Evolutionary conservation across 805 yeast genomes (phyloP), one percentile per base, ranked within the genome.

Genomic region (Cyberlindnera maritima): DNA sequence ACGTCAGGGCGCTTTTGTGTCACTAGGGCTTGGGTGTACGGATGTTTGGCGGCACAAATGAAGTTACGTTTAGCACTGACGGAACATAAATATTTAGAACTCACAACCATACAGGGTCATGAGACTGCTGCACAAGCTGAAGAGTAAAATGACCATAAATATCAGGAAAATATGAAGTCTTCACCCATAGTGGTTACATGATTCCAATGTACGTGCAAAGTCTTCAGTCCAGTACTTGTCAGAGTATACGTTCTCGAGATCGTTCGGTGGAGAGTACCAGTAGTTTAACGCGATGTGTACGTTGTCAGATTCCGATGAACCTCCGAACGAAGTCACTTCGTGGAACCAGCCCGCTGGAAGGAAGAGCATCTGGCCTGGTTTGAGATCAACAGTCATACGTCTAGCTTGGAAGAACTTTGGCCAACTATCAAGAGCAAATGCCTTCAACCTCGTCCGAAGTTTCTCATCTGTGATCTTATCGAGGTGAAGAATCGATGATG

Each of bases 301-400:
- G 29, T 59, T 53, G 7, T 49, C 54, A 2, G 17, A 35, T 12
- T 55, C 50, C 4, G 47, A 52, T 2, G 49, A 55, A 8, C 60
- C 61, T 3, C 83, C 83, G 60, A 70, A 82, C 10, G 88, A 81
- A 1, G 87, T 76, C 2, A 85, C 92, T 61, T 85, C 92, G 60
- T 85, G 92, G 57, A 85, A 85, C 91, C 91, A 85, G 3, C 92
- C 90, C 1, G 86, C 76, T 0, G 92, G 92, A 21, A 85, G 60
- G 58, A 77, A 85, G 19, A 85, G 61, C 82, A 83, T 79, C 41
- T 84, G 80, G 0, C 89, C 89, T 0, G 83, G 81, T 25, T 72
- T 58, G 23, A 85, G 53, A 59, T 74, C 68, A 2, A 80, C 80
- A 15, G 72, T 67, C 14, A 74, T 58, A 39, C 71, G 69, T 17